phyloP scores from a whole-genome alignment of 2,329 filamentous ascomycete genomes.

The Helotiales sp. region DNA sequence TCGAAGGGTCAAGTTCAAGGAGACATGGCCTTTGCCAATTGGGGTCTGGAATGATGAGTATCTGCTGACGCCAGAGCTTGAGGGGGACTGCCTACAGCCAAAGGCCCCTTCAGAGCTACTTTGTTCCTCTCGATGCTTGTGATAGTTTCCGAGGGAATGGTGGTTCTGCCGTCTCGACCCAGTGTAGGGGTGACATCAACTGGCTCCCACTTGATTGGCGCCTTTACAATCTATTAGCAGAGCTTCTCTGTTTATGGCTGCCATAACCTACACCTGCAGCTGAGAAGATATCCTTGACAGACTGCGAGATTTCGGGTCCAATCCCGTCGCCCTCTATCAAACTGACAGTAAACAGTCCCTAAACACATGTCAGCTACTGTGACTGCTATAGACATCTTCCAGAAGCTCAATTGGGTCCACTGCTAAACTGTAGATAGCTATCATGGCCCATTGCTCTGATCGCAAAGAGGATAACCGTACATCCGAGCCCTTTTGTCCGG shows the following conservation, averaged over 20 bases:
- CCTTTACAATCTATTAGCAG: constrained; percentile 48
- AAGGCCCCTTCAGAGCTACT: constrained; percentile 95
- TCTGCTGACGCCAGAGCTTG: constrained; percentile 17
- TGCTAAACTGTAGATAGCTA: constrained; percentile 13
- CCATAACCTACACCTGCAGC: constrained; percentile 74
- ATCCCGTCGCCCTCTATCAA: constrained; percentile 99
- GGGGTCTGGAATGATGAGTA: constrained; percentile 63
- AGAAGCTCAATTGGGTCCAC: constrained; percentile 28
- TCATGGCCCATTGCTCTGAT: constrained; percentile 35
- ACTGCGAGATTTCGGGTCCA: constrained; percentile 94
- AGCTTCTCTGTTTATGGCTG: constrained; percentile 4
- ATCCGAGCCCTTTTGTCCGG: constrained; percentile 83
- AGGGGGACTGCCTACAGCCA: constrained; percentile 66
- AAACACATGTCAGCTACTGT: constrained; percentile 25
- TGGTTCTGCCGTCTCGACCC: constrained; percentile 90
- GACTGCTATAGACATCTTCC: neutral
- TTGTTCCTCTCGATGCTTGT: constrained; percentile 93
- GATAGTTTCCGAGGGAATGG: constrained; percentile 90
- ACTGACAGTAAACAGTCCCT: constrained; percentile 95
- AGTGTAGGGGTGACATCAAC: constrained; percentile 93
- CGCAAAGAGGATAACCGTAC: constrained; percentile 53
- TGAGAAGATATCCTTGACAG: constrained; percentile 97
- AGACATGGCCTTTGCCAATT: constrained; percentile 98
- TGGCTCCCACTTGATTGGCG: constrained; percentile 94
- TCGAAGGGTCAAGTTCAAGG: constrained; percentile 96